A percentile compares a stretch with the other conserved stretches of the same genome.
These are phyloP conservation scores for Mortierella alpina DNA, from an alignment of 192 early-diverging fungal species.

Conservation along the genomic window DNA sequence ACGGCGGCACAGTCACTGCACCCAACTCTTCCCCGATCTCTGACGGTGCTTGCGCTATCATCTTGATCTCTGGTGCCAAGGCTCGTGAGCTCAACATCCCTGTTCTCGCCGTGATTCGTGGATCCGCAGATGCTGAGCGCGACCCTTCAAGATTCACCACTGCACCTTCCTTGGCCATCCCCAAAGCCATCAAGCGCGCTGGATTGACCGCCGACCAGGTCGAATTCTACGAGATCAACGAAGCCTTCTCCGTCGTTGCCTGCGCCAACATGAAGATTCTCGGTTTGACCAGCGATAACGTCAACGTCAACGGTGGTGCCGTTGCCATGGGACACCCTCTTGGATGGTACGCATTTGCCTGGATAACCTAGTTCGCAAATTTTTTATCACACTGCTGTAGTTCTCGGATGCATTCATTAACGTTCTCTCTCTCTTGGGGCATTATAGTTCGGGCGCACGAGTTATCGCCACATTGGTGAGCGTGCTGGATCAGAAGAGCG, in stretches of 20 bases:
- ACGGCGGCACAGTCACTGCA: conserved; percentile 92
- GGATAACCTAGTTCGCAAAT: neutral
- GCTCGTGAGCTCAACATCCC: conserved; percentile 64
- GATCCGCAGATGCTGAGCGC: conserved; percentile 77
- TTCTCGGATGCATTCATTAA: neutral
- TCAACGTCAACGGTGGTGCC: conserved; percentile 96
- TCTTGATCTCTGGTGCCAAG: conserved; percentile 76
- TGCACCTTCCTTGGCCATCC: conserved; percentile 80
- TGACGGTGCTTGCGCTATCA: conserved; percentile 81
- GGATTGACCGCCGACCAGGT: conserved; percentile 68
- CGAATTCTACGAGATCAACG: conserved; percentile 86
- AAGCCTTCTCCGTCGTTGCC: conserved; percentile 86
- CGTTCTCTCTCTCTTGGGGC: neutral
- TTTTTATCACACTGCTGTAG: neutral
- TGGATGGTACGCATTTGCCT: conserved; percentile 69
- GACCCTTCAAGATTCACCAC: conserved; percentile 80
- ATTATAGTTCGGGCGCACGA: conserved; percentile 79
- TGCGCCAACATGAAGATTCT: conserved; percentile 89
- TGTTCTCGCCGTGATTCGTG: conserved; percentile 66
- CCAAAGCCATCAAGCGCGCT: conserved; percentile 78
- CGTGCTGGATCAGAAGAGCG: conserved; percentile 76
- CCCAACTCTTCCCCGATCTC: conserved; percentile 85
- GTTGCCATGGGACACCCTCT: conserved; percentile 98
- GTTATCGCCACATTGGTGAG: conserved; percentile 85
- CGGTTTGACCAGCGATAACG: conserved; percentile 74